Percentiles rank a stretch among this genome's conserved stretches.
Evolutionary conservation across 2,329 filamentous ascomycete species (phyloP).

Genomic region (Bipolaris victoriae): DNA sequence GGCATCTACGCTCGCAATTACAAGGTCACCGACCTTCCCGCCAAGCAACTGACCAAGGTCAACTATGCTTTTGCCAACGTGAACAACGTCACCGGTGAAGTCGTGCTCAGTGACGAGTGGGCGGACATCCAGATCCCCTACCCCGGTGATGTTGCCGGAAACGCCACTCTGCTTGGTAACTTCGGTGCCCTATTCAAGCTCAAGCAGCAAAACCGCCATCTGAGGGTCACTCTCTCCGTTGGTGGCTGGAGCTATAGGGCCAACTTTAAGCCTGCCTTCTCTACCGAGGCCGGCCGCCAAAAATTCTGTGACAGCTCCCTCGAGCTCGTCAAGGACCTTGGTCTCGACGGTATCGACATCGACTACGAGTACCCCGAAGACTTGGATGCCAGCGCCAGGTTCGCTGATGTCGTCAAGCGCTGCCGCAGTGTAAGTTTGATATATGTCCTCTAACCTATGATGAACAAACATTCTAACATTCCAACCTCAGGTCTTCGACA

Average conservation of each 20-base stretch:
- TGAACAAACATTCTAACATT: background rate
- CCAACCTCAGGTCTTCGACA: conserved; percentile 41
- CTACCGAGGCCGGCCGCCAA: conserved; percentile 64
- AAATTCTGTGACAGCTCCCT: conserved; percentile 74
- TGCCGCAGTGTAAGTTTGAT: conserved; percentile 41
- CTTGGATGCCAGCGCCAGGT: conserved; percentile 44
- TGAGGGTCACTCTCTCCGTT: conserved; percentile 81
- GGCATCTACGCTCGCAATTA: conserved; percentile 84
- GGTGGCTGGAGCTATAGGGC: conserved; percentile 78
- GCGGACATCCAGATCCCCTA: conserved; percentile 66
- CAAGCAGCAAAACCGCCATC: conserved; percentile 75
- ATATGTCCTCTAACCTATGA: background rate
- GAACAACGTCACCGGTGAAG: conserved; percentile 76
- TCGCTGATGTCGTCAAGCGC: conserved; percentile 46
- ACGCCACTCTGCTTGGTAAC: conserved; percentile 74
- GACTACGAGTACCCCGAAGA: conserved; percentile 56
- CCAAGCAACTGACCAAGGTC: conserved; percentile 82
- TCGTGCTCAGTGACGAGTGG: conserved; percentile 34
- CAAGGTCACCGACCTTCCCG: conserved; percentile 80
- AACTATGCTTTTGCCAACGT: conserved; percentile 92
- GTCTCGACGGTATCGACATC: conserved; percentile 63
- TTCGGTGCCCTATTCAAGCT: conserved; percentile 77
- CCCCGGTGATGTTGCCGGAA: conserved; percentile 66
- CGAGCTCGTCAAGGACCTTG: conserved; percentile 77
- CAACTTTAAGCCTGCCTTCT: conserved; percentile 76